Evolutionary conservation across 371 early-diverging fungal species (phyloP).

Genomic region (Fennellomyces sp.): DNA sequence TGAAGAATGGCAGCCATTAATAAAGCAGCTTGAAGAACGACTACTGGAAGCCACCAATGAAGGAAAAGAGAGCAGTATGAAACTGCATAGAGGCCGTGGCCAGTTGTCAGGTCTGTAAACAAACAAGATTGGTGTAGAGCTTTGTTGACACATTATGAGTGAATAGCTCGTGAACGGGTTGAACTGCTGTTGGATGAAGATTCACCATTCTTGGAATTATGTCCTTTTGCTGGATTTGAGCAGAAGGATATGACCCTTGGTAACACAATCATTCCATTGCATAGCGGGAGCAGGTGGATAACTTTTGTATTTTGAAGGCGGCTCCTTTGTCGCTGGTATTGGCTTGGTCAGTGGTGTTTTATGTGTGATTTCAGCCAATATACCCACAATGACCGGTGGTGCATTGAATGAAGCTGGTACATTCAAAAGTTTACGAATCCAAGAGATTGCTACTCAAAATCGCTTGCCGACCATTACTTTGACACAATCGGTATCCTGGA

Average conservation of each 20-base stretch:
- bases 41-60: conserved; percentile 60
- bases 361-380: conserved; percentile 65
- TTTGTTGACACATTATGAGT: no score
- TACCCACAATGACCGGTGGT: conserved; percentile 71
- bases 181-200: conserved; percentile 71
- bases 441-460: conserved; percentile 63
- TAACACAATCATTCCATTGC: no score
- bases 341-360: conserved; percentile 75
- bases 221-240: conserved; percentile 68
- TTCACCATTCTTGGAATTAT: conserved; percentile 73
- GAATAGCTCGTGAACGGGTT: conserved; percentile 65
- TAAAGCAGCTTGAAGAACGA: conserved; percentile 55
- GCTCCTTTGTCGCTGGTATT: conserved; percentile 70
- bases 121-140: neutral
- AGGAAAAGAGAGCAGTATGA: conserved; percentile 58
- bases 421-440: conserved; percentile 54
- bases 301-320: conserved; percentile 30
- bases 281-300: neutral
- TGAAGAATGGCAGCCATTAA: conserved; percentile 57
- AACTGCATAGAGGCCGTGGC: conserved; percentile 63
- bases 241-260: conserved; percentile 71
- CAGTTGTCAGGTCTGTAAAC: conserved; percentile 56
- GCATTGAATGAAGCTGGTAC: conserved; percentile 66
- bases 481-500: conserved; percentile 59
- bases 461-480: conserved; percentile 63